Base-by-base conservation (phyloP, 2,329 filamentous ascomycete species). In the Colletotrichum tabaci region DNA sequence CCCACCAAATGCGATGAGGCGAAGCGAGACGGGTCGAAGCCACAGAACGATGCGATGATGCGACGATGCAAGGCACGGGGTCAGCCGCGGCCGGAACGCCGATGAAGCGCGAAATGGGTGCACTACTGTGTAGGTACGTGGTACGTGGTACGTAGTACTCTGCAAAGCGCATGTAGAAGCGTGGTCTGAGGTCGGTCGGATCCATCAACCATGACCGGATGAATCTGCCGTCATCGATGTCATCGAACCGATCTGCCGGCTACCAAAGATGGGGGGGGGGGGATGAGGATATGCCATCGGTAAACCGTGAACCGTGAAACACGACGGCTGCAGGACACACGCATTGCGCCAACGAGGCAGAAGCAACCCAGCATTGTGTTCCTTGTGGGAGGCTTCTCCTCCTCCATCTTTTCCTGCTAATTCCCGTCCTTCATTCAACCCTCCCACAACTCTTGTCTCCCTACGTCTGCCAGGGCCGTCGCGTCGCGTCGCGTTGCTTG, bases 221-320 rank as follows among this genome's bases (percentile, higher is more conserved):
- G 60, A 68, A 64, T 69, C 46, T 53, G 67, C 61, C 58, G 60
- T 68, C 57, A 72, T 72, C 69, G 69, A 72, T 63, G 65, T 53
- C 40, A 63, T 68, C 58, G 44, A 69, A 46, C 47, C 47, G 47
- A 68, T 63, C 38, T 47, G 53, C 30, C 65, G 53, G 23, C 35
- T 47, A 52, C 44, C 38, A 35, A n/a, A 58, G 26, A 47, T 60
- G 53, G 47, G 52, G 40, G 52, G 38, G 65, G 53, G 53, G 18
- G 35, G 58, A 52, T 21, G 58, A 44, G 58, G 68, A 40, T 16
- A 12, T 63, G 58, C 30, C 65, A 60, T 60, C 58, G 47, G 30
- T 58, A 9, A 30, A 30, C 30, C 30, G 30, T 30, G 30, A 30
- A 30, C 30, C 30, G 30, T 30, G 53, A 55, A 49, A 67, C 69